These are phyloP conservation scores for Saccharomycopsis oosterbeekiorum DNA, from an alignment of 805 yeast species.

Conservation along the genomic window DNA sequence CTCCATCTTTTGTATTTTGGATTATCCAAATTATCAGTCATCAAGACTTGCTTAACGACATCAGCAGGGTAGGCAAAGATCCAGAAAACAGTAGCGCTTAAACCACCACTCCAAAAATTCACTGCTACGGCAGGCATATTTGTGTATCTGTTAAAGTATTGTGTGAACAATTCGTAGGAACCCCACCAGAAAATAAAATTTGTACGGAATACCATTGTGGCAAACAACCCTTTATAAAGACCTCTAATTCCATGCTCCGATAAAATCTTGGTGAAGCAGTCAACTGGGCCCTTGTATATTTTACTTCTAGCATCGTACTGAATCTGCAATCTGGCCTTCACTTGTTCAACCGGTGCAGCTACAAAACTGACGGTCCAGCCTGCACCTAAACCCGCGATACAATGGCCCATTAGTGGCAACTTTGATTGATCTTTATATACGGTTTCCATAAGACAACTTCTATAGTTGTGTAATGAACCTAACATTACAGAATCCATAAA, in stretches of 20 bases:
- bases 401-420: constrained; percentile 66
- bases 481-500: constrained; percentile 87
- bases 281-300: constrained; percentile 68
- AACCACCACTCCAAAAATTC: constrained; percentile 89
- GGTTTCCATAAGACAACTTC: constrained; percentile 54
- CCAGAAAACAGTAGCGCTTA: constrained; percentile 84
- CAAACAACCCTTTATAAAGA: constrained; percentile 68
- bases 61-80: constrained; percentile 82
- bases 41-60: constrained; percentile 75
- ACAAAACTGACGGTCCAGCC: constrained; percentile 90
- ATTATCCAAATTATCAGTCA: constrained; percentile 66
- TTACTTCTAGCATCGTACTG: constrained; percentile 73
- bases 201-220: constrained; percentile 81
- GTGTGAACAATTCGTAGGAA: constrained; percentile 70
- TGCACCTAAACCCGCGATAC: constrained; percentile 64
- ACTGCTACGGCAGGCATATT: constrained; percentile 55
- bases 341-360: constrained; percentile 91
- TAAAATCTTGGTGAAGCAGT: constrained; percentile 53
- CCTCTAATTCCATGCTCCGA: constrained; percentile 59
- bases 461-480: constrained; percentile 74
- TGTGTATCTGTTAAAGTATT: constrained; percentile 57
- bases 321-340: constrained; percentile 81
- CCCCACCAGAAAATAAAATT: constrained; percentile 94
- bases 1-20: constrained; percentile 66
- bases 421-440: constrained; percentile 49